Percentiles rank a stretch among this genome's conserved stretches.
Evolutionary conservation across 352 stramenopile species (phyloP).

Genomic region (Lagenidium sp.): DNA sequence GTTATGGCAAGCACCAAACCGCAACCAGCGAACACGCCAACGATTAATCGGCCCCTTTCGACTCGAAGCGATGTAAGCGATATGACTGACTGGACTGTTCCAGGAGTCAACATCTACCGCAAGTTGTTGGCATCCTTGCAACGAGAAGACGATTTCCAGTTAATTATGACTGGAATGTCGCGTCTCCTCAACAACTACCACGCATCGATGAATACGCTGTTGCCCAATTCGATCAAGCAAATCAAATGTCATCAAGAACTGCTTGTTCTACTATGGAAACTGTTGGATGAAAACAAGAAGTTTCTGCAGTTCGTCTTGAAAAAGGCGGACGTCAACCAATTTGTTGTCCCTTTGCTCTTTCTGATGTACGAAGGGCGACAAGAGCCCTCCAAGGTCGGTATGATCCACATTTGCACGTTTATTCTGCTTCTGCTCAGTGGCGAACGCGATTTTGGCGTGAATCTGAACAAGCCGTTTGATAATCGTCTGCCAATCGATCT

Average conservation of each 20-base stretch:
- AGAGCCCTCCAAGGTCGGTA: conserved; percentile 89
- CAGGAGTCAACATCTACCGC: conserved; percentile 51
- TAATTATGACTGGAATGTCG: conserved; percentile 92
- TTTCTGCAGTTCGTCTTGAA: conserved; percentile 94
- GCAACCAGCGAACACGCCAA: conserved; percentile 30
- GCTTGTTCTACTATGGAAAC: conserved; percentile 97
- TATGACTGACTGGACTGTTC: conserved; percentile 9
- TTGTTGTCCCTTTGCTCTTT: conserved; percentile 81
- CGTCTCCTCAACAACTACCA: conserved; percentile 97
- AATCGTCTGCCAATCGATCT: conserved; percentile 92
- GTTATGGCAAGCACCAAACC: conserved; percentile 38
- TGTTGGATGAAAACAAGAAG: conserved; percentile 95
- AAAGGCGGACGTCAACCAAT: conserved; percentile 90
- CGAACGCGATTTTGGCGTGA: conserved; percentile 95
- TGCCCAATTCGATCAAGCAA: conserved; percentile 91
- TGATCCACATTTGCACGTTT: conserved; percentile 99
- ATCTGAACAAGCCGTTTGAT: conserved; percentile 95
- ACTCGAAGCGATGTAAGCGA: conserved; percentile 24
- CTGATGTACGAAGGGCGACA: conserved; percentile 93
- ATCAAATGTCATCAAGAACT: conserved; percentile 97
- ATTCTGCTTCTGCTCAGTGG: conserved; percentile 95
- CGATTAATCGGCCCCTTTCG: conserved; percentile 15
- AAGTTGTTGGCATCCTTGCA: conserved; percentile 56
- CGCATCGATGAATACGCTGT: conserved; percentile 88
- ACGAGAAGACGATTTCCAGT: conserved; percentile 83